Evolutionary conservation across 257 asterid species (phyloP), one percentile per base, ranked within the genome.

Genomic region (Solanum chmielewskii): DNA sequence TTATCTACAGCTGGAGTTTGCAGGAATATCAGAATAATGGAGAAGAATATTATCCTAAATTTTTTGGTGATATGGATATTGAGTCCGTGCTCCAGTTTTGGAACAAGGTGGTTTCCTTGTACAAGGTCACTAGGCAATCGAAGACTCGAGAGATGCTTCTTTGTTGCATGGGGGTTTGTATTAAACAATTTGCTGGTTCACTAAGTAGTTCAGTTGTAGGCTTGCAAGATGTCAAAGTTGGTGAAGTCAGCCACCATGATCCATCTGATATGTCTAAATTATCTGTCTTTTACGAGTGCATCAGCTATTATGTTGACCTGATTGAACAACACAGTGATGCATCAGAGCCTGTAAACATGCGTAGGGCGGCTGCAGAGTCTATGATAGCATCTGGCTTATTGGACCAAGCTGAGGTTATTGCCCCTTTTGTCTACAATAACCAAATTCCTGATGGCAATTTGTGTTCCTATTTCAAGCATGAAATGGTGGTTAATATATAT

Each of bases 161-260:
- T 86, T 94, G 98, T 92, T 95, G 98, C 92, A 91, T 97, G 94
- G 99, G 98, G n/a, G 75, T 97, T 88, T 97, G 98, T 82, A 89
- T 90, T 86, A 95, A 92, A 91, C 93, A 88, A 83, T 90, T 94
- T 49, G 89, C 94, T 21, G 88, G 47, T 90, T 75, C 93, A 74
- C 92, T 88, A 14, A 87, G 89, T 90, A 88, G 90, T 88, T 86
- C 89, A 85, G 44, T 93, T 84, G 89, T 91, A 76, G 91, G 88
- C 77, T 83, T 75, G 56, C 88, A 87, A 66, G 87, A 77, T 86
- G 83, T 68, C 60, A 86, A 85, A 85, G 68, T 59, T 68, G 89
- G 83, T 39, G 90, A 86, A 62, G 84, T 87, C 84, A 85, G 84
- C 89, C 68, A 31, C 68, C 29, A 49, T 29, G 85, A 80, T 80